Conservation (phyloP, 306 rosid genomes). For the Cajanus cajan region DNA sequence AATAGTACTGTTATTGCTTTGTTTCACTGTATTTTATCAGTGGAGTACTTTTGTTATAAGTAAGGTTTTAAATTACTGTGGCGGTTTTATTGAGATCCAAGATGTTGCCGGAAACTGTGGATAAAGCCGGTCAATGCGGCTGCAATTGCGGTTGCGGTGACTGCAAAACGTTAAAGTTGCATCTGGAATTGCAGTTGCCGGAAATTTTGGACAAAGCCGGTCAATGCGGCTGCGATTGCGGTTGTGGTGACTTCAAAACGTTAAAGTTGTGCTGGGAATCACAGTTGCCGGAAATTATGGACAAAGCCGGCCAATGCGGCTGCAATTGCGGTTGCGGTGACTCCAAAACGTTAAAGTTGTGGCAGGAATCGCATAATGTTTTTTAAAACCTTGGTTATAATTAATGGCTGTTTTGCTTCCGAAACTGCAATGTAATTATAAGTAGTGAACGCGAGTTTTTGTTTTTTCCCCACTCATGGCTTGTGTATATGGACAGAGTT, state of each 20-base stretch:
- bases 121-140: background rate
- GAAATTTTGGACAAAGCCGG: background rate
- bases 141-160: background rate
- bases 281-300: background rate
- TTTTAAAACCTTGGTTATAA: constrained; percentile 2
- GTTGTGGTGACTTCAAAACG: background rate
- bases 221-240: background rate
- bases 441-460: background rate
- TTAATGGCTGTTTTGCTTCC: background rate
- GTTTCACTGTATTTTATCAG: constrained; percentile 3
- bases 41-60: background rate
- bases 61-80: background rate
- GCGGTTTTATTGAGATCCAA: no score
- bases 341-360: background rate
- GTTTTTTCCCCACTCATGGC: background rate
- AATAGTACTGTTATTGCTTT: constrained; percentile 16
- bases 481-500: constrained; percentile 23
- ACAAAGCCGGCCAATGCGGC: background rate
- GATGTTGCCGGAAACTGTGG: background rate
- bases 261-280: background rate
- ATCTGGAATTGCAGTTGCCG: background rate
- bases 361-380: no score
- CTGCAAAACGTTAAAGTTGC: background rate
- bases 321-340: background rate
- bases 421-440: background rate